Percentiles rank a stretch among this genome's conserved stretches.
Evolutionary conservation across 1,284 basidiomycete species (phyloP).

Genomic region (Somion occarium): DNA sequence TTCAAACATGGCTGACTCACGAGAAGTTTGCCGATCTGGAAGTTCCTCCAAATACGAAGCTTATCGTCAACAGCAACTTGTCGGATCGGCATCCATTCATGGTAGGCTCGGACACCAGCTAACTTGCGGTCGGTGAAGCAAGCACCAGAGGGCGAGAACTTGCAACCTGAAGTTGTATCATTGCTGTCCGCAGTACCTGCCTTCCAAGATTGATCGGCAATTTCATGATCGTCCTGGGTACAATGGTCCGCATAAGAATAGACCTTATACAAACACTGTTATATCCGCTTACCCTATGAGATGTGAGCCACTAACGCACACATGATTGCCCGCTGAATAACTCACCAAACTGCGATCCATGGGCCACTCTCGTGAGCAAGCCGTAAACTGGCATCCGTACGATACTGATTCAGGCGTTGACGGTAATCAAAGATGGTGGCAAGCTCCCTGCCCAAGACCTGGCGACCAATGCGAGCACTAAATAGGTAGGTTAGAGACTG

Average conservation of each 20-base stretch:
- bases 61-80: slow-evolving; percentile 58
- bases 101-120: slow-evolving; percentile 60
- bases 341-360: slow-evolving; percentile 58
- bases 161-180: slow-evolving; percentile 49
- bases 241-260: too few relatives aligned
- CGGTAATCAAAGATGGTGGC: slow-evolving; percentile 63
- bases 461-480: slow-evolving; percentile 43
- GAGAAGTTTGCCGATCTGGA: slow-evolving; percentile 58
- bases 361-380: slow-evolving; percentile 47
- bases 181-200: slow-evolving; percentile 61
- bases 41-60: slow-evolving; percentile 64
- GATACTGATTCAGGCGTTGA: slow-evolving; percentile 54
- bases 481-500: neutral
- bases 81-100: slow-evolving; percentile 69
- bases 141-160: slow-evolving; percentile 50
- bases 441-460: slow-evolving; percentile 48
- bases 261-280: too few relatives aligned
- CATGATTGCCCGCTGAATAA: neutral
- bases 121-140: slow-evolving; percentile 63
- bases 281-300: neutral
- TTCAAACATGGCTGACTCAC: slow-evolving; percentile 18
- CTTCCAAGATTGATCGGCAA: slow-evolving; percentile 63
- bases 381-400: slow-evolving; percentile 47
- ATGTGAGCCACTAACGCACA: too few relatives aligned
- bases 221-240: slow-evolving; percentile 53